phyloP scores from a whole-genome alignment of 139 green algal species.

The Asterochloris sp. region DNA sequence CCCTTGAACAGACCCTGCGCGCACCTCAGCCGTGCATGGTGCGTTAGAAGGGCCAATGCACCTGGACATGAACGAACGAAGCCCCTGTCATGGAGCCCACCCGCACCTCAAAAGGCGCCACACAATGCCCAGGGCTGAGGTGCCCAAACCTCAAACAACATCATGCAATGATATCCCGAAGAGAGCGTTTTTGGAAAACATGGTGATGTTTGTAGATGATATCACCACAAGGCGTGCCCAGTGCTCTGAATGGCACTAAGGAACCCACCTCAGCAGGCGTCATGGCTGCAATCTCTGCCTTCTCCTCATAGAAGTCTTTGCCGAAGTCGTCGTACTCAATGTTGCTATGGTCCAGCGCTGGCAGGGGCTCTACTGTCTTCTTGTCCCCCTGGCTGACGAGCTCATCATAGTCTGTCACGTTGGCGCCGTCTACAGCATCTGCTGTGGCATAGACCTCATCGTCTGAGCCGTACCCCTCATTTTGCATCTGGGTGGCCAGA shows the following conservation, averaged over 20 bases:
- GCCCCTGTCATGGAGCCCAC: too few species aligned
- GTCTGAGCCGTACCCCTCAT: conserved; percentile 47
- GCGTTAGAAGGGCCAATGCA: too few species aligned
- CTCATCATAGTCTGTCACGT: conserved; percentile 17
- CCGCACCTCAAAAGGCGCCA: too few species aligned
- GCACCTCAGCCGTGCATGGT: too few species aligned
- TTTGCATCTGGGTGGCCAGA: conserved; percentile 9
- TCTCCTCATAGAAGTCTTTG: conserved; percentile 82
- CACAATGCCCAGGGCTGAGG: too few species aligned
- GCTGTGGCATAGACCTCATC: conserved; percentile 81
- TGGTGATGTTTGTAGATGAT: too few species aligned
- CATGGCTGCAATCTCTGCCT: conserved; percentile 58
- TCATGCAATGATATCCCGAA: too few species aligned
- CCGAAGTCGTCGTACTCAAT: conserved; percentile 74
- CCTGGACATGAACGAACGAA: too few species aligned
- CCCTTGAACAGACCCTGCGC: background rate
- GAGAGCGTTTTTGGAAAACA: too few species aligned
- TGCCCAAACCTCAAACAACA: too few species aligned
- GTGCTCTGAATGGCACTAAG: background rate
- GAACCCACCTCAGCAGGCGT: conserved; percentile 53
- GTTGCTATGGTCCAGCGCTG: conserved; percentile 54
- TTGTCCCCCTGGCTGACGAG: conserved; percentile 7
- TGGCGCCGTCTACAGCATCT: conserved; percentile 26
- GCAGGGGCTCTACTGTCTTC: conserved; percentile 50
- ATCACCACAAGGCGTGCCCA: background rate